Evolutionary conservation across 495 filamentous ascomycete species (phyloP), one percentile per base, ranked within the genome.

Genomic region (Acidiella bohemica): DNA sequence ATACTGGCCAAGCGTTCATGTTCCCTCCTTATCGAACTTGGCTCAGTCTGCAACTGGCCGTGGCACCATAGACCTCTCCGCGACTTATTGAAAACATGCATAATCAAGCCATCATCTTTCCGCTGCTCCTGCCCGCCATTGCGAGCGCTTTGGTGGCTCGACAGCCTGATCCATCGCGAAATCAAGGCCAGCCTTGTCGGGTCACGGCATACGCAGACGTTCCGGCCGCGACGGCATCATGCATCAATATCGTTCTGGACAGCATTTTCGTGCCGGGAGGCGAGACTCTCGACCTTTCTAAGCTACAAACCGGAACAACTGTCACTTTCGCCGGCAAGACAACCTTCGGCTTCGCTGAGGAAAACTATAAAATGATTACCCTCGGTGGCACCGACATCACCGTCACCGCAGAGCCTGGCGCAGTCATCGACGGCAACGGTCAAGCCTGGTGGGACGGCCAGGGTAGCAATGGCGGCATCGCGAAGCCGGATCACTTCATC

Each of bases 401-500:
- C 27, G 53, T 73, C 27, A 53, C 44, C 17, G 65, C 64, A 25
- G 57, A 58, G 17, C 36, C 47, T 20, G 63, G 59, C 21, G 54
- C 55, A 27, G 49, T 63, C 21, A 57, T 72, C 39, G 59, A 72
- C 53, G 63, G 64, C 18, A 58, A 62, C 20, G 68, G 68, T 4
- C 55, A 63, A 8, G 56, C 56, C 31, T 72, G 67, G 62, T 75
- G 70, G 71, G 71, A 75, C 47, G 49, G 58, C 36, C 43, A 68
- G 51, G 69, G 70, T 19, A 59, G 51, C 34, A 71, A 71, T 50
- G 70, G 71, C 23, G 71, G 70, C 42, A 68, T 67, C 56, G 68
- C 56, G 9, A 74, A 73, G 61, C 68, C 69, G 20, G 69, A 72
- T 55, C 72, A 73, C 55, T 71, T 74, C 58, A 64, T 64, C 41